A percentile compares a stretch with the other conserved stretches of the same genome.
Conservation (phyloP, 208 protist genomes). For the Acanthamoeba polyphaga region DNA sequence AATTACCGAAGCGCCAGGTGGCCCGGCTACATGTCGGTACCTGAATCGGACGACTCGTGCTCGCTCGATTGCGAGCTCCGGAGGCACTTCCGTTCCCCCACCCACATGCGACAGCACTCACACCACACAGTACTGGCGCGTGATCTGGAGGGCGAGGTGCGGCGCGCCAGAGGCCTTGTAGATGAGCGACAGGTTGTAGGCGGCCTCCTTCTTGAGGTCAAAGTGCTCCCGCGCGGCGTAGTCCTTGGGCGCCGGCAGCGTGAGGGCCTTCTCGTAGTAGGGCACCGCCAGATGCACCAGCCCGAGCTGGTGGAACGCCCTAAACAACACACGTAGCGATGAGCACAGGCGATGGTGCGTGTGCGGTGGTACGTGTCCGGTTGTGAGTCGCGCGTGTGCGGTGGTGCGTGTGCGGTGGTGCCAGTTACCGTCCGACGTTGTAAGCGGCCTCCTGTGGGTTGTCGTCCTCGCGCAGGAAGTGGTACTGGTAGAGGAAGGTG, state of each 20-base stretch:
- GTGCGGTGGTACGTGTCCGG: no score
- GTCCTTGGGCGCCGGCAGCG: neutral
- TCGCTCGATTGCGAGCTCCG: no score
- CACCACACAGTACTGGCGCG: constrained; percentile 15
- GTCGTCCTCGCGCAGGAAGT: constrained; percentile 29
- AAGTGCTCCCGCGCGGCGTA: neutral
- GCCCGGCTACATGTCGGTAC: no score
- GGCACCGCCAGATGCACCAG: constrained; percentile 66
- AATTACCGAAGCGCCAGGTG: no score
- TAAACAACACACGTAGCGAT: no score
- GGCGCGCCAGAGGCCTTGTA: constrained; percentile 48
- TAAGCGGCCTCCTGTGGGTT: constrained; percentile 11
- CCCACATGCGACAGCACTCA: neutral
- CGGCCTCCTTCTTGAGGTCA: constrained; percentile 48
- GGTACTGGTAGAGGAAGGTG: constrained; percentile 68
- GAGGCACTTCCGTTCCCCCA: no score
- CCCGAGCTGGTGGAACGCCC: constrained; percentile 55
- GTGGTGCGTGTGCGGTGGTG: neutral
- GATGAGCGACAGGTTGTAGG: constrained; percentile 71
- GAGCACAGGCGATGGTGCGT: neutral
- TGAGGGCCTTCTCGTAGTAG: constrained; percentile 60
- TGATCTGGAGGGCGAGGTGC: constrained; percentile 33
- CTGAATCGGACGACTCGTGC: no score
- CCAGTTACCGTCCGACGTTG: neutral
- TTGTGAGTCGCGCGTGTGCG: neutral